Evolutionary conservation across 768 basidiomycete genomes (phyloP), one percentile per base, ranked within the genome.

Genomic region (Pholiota microspora): DNA sequence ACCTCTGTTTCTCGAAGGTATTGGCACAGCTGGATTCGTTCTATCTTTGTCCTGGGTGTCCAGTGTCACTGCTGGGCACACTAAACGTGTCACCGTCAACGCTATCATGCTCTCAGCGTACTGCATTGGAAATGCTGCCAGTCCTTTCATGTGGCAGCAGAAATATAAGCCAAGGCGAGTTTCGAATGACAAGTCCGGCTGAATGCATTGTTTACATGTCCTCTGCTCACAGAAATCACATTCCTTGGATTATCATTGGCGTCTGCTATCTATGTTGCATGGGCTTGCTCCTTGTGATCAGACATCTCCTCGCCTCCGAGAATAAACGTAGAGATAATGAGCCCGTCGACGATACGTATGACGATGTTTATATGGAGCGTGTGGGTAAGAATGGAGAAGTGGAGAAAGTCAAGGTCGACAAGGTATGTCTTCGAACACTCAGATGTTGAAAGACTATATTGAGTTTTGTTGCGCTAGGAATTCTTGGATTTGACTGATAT

Each of bases 201-300:
- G n/a, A n/a, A n/a, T n/a, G n/a, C n/a, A n/a, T n/a, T n/a, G n/a
- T n/a, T n/a, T n/a, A n/a, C n/a, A n/a, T n/a, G n/a, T n/a, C n/a
- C n/a, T 16, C 5, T 49, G 48, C 54, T 12, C 8, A 15, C 56
- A 86, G 87, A 45, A 88, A 90, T 59, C 84, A 78, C 53, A 67
- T 91, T 25, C 90, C 89, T 2, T 92, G 91, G 90, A 79, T 79
- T 49, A 77, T 92, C 60, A 91, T 92, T 52, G 82, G 85, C 2
- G 64, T 83, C 49, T 87, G 85, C 69, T 84, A 86, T 64, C 56
- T 72, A 9, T 55, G 66, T 27, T 85, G 85, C 67, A 83, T 85
- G 42, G 25, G 71, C 10, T 50, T 75, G 7, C 55, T 77, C 13
- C 71, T 84, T 21, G 23, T 64, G 32, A 81, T 92, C 54, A 82